Base-by-base conservation (phyloP, 2,329 filamentous ascomycete species). In the Paraphaeosphaeria minitans region DNA sequence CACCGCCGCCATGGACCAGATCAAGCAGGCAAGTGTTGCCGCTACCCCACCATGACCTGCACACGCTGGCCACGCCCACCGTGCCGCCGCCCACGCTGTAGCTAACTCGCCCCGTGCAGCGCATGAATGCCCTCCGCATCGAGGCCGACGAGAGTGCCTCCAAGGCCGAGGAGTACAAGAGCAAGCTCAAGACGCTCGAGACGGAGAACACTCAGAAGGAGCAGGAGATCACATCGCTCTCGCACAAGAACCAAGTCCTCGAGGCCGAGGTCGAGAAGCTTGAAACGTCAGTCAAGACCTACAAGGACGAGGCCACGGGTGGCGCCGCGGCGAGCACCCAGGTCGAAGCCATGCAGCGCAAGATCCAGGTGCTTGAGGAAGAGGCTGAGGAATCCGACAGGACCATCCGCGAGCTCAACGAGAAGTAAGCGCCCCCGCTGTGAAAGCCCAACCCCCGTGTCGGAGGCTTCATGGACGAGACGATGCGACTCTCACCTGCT, bases 351-450 rank as follows among this genome's bases (percentile, higher is more conserved):
- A 85, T 99, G 69, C 90, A 92, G 83, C 87, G 95, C 81, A 92
- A 92, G 83, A 85, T 98, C 77, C 92, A 97, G 84, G 85, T 99
- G 69, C 89, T 99, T 70, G 95, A 99, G 84, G 94, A 98, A 82
- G 95, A 99, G 84, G 93, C 93, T 70, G 95, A 99, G 83, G 88
- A 94, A 79, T 92, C 93, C 70, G 95, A 98, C 82, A 95, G 93
- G 89, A 96, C 92, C 67, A 85, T 98, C 77, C 90, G 94, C 77
- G 95, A 98, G 84, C 90, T 93, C 75, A 98, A 97, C 82, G 95
- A 99, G 83, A 98, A 97, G 95, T 99, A 89, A 19, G 27, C 22
- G 51, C 14, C 19, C 45, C 9, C 9, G 13, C 39, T 54, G 33
- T 47, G 9, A 35, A 24, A 45, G 49, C 27, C n/a, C 2, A 5